Conservation (phyloP, 2,329 filamentous ascomycete species). For the Hawksworthiomyces lignivorus region DNA sequence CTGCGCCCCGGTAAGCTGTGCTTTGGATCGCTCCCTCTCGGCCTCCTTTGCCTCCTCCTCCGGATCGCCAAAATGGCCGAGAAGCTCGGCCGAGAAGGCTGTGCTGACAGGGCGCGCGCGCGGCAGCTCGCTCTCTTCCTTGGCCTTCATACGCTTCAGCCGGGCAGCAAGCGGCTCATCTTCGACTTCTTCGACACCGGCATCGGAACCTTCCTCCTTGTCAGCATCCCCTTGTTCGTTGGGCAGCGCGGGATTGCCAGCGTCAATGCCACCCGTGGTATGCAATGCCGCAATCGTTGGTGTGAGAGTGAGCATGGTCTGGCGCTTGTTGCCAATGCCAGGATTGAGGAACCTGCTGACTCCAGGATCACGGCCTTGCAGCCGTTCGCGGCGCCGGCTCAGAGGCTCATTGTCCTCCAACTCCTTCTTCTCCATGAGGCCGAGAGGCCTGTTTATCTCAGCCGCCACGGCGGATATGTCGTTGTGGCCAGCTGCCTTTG, state of each 20-base stretch:
- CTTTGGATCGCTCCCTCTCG: constrained; percentile 23
- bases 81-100: constrained; percentile 61
- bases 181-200: constrained; percentile 44
- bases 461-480: constrained; percentile 39
- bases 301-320: constrained; percentile 37
- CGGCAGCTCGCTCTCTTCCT: constrained; percentile 43
- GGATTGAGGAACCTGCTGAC: constrained; percentile 21
- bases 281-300: constrained; percentile 15
- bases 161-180: constrained; percentile 62
- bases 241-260: background rate
- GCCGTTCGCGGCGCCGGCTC: constrained; percentile 64
- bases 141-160: constrained; percentile 55
- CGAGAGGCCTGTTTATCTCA: constrained; percentile 57
- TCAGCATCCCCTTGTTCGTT: background rate
- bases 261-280: constrained; percentile 13
- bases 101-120: constrained; percentile 52
- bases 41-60: constrained; percentile 30
- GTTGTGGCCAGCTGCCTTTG: constrained; percentile 44
- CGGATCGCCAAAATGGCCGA: constrained; percentile 53
- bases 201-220: constrained; percentile 20
- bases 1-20: constrained; percentile 18
- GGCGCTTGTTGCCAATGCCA: constrained; percentile 24
- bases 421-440: constrained; percentile 71
- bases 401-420: constrained; percentile 90
- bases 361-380: constrained; percentile 53